phyloP scores from a whole-genome alignment of 441 rosid species.

The Corymbia citriodora region DNA sequence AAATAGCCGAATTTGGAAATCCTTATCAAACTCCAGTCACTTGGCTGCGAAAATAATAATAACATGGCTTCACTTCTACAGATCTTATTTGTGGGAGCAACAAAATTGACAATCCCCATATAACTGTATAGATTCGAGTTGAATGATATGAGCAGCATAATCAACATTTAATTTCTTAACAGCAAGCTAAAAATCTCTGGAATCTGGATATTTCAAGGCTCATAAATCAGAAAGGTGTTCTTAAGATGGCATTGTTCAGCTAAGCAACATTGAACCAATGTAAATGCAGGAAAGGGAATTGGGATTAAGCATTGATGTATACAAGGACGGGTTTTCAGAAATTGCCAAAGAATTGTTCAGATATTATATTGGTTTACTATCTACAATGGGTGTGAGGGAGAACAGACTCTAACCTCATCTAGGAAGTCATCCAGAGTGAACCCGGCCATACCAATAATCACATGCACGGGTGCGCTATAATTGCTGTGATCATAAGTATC shows the following conservation, averaged over 20 bases:
- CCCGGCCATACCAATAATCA: constrained; percentile 69
- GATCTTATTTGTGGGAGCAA: neutral
- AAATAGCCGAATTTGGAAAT: constrained; percentile 38
- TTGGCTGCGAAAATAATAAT: constrained; percentile 14
- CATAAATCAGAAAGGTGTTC: neutral
- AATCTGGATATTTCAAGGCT: neutral
- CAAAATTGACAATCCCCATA: neutral
- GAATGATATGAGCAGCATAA: neutral
- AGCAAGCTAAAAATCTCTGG: neutral
- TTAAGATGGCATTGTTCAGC: neutral
- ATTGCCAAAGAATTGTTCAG: neutral
- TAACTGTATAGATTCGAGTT: neutral
- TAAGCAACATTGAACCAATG: neutral
- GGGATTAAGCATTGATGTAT: neutral
- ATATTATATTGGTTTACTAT: neutral
- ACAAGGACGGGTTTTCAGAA: neutral
- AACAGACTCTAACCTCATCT: neutral
- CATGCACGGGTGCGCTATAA: constrained; percentile 56
- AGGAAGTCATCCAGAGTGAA: constrained; percentile 40
- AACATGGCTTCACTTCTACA: neutral
- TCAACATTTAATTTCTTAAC: neutral
- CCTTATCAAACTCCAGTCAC: constrained; percentile 48
- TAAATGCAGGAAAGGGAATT: neutral
- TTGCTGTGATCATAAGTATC: constrained; percentile 49
- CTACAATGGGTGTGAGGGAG: neutral